Base-by-base conservation (phyloP, 306 rosid species). In the Benincasa hispida region DNA sequence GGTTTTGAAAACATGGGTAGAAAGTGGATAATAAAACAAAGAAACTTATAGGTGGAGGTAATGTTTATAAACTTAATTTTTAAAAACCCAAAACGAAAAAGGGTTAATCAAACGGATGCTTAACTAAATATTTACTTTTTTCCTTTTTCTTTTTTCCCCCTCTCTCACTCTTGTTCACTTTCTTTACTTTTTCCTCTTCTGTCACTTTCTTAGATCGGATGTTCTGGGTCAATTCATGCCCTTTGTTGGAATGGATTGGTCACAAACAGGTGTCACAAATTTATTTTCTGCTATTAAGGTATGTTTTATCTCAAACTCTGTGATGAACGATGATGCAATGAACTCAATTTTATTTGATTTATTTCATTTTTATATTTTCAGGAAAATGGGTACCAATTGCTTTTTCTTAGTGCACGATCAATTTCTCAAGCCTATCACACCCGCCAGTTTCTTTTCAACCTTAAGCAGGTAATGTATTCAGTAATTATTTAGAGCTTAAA, bases 141-240 rank as follows among this genome's bases (percentile, higher is more conserved):
- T 10, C 8, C 8, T 45, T 2, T 15, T 45, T 11, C 15, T 37
- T 17, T 18, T 12, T 21, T 60, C 57, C 15, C n/a, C 5, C 11
- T 39, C 47, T 41, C 47, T 45, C 18, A 6, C 9, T 7, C 63
- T 48, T 7, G 50, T 18, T 56, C 22, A 57, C 50, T 51, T 30
- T 34, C 62, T 24, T 79, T 48, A n/a, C 51, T 53, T 22, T 17
- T 82, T 74, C 80, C 76, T 45, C 63, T 39, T 58, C 22, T 83
- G 73, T 73, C 76, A 75, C 42, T 75, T 50, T 79, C 75, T 53
- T 85, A 95, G 99, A 79, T 95, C 99, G 50, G 98, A 95, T 78
- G 98, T 95, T 86, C 90, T 95, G n/a, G 99, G 98, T 74, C 99
- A 95, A 85, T 91, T 95, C 92, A 95, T 95, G 99, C 99, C 99